Evolutionary conservation across 208 protist species (phyloP).

Genomic region (Porcisia deanei): DNA sequence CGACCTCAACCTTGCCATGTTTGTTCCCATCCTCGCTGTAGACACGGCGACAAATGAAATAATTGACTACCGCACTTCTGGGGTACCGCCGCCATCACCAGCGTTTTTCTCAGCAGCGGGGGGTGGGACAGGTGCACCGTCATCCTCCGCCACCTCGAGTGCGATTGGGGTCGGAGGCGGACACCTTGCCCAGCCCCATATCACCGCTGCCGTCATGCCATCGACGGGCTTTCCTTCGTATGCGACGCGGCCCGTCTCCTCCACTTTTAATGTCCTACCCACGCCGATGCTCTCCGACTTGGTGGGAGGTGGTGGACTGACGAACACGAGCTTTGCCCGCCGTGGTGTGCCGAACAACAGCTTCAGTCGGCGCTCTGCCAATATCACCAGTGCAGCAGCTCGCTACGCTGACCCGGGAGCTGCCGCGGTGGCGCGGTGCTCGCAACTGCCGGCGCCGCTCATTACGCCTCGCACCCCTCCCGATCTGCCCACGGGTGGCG

Average conservation of each 20-base stretch:
- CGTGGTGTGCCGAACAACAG: constrained; percentile 28
- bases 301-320: constrained; percentile 20
- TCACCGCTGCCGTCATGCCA: neutral
- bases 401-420: constrained; percentile 10
- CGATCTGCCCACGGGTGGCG: neutral
- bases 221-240: constrained; percentile 10
- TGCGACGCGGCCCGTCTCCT: constrained; percentile 6
- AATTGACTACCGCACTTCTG: constrained; percentile 33
- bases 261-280: constrained; percentile 23
- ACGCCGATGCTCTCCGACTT: constrained; percentile 29
- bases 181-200: constrained; percentile 8
- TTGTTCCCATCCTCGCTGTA: constrained; percentile 35
- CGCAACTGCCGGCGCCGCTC: constrained; percentile 11
- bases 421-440: neutral
- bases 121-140: neutral
- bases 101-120: neutral
- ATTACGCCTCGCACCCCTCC: constrained; percentile 12
- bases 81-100: neutral
- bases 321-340: constrained; percentile 34
- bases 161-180: neutral
- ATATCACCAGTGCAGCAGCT: constrained; percentile 1
- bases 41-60: constrained; percentile 33
- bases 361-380: constrained; percentile 11
- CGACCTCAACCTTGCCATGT: constrained; percentile 28
- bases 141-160: neutral